Base-by-base conservation (phyloP, 129 eudicot species). In the Helichrysum umbraculigerum region DNA sequence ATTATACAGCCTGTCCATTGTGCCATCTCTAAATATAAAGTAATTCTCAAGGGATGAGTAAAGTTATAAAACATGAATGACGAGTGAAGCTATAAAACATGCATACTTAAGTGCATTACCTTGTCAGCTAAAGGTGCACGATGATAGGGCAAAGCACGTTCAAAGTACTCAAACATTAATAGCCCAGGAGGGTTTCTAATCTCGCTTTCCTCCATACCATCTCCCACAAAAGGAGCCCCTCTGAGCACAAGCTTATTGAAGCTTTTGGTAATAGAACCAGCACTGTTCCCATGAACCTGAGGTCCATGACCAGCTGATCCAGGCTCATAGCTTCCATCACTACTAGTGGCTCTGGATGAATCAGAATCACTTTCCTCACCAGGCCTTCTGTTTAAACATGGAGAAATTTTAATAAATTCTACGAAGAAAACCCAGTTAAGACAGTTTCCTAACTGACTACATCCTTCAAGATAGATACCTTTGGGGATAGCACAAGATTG, bases 81-180 rank as follows among this genome's bases (percentile, higher is more conserved):
- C 7, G 41, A 51, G 5, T 50, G 56, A 10, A 50, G 16, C 56
- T 4, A 50, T 0, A 50, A 10, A 52, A 52, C 21, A 6, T 52
- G 59, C 21, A 52, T 52, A 57, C 44, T 62, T 79, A 22, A 2
- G 67, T 62, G 42, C 71, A 80, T 78, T 74, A 82, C 99, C 96
- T 89, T 91, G 71, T 94, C 97, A 77, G 93, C 89, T 67, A 94
- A 83, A 57, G 99, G 99, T 74, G 90, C 97, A 65, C 97, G 99
- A 68, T 75, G 76, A 87, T 66, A 91, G 7, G 99, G 99, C n/a
- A 73, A 87, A 73, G 86, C 89, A 15, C 54, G 86, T 81, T 89
- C 99, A 35, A 91, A 89, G 78, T 91, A 89, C 59, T 94, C 93
- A 47, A 84, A 91, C 2, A 86, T 34, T 83, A 94, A 88, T 21